A percentile compares a stretch with the other conserved stretches of the same genome.
Evolutionary conservation across 768 basidiomycete species (phyloP).

Genomic region (Coprinellus aureogranulatus): DNA sequence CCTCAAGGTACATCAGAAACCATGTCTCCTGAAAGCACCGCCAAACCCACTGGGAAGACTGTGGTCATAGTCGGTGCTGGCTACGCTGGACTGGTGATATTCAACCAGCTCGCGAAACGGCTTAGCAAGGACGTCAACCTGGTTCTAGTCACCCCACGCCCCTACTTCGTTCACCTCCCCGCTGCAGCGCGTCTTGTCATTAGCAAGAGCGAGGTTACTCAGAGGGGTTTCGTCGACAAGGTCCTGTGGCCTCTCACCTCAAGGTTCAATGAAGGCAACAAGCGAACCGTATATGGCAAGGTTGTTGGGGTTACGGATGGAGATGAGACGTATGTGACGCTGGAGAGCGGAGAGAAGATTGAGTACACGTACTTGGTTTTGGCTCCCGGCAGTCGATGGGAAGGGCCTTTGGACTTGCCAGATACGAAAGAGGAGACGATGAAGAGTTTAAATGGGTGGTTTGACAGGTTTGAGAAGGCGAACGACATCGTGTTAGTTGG

Average conservation of each 20-base stretch:
- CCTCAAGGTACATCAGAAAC: too few species aligned
- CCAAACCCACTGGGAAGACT: slow-evolving; percentile 13
- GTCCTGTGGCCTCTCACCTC: slow-evolving; percentile 43
- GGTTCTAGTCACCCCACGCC: slow-evolving; percentile 47
- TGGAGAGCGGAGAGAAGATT: slow-evolving; percentile 45
- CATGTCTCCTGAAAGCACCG: too few species aligned
- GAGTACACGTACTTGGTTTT: slow-evolving; percentile 49
- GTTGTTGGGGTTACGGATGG: slow-evolving; percentile 14
- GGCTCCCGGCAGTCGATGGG: slow-evolving; percentile 49
- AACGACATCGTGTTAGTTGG: slow-evolving; percentile 47
- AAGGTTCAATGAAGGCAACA: slow-evolving; percentile 45
- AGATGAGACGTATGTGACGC: slow-evolving; percentile 36
- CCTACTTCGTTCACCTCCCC: slow-evolving; percentile 43
- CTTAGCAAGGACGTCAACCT: slow-evolving; percentile 43
- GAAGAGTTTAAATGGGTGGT: slow-evolving; percentile 22
- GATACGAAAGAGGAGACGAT: slow-evolving; percentile 19
- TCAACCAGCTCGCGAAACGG: slow-evolving; percentile 42
- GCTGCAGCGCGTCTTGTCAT: slow-evolving; percentile 49
- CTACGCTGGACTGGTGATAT: slow-evolving; percentile 40
- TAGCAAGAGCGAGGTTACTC: slow-evolving; percentile 25
- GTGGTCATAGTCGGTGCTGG: slow-evolving; percentile 58
- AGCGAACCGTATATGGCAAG: slow-evolving; percentile 35
- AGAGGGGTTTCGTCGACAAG: slow-evolving; percentile 21
- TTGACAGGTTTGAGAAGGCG: slow-evolving; percentile 29
- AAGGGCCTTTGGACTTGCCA: slow-evolving; percentile 32